A percentile compares a stretch with the other conserved stretches of the same genome.
Evolutionary conservation across 2,329 filamentous ascomycete genomes (phyloP).

Genomic region (Talaromyces amestolkiae): DNA sequence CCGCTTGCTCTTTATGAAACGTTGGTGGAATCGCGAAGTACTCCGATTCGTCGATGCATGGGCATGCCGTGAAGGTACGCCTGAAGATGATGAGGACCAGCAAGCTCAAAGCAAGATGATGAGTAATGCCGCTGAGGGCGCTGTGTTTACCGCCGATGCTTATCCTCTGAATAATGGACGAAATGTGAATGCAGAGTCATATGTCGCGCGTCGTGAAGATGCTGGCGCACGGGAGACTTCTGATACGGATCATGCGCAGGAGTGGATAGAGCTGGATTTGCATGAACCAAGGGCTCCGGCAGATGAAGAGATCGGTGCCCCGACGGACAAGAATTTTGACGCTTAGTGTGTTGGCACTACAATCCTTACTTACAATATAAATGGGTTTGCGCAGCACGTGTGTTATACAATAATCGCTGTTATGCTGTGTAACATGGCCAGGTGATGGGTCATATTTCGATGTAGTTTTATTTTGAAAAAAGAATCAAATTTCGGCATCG

Average conservation of each 20-base stretch:
- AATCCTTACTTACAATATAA: not conserved
- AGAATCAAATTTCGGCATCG: not conserved
- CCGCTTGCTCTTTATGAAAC: constrained; percentile 60
- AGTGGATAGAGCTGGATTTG: constrained; percentile 12
- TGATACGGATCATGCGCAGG: not conserved
- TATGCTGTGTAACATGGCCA: not conserved
- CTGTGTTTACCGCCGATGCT: constrained; percentile 14
- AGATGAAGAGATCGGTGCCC: constrained; percentile 4
- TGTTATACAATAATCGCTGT: not conserved
- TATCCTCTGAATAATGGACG: constrained; percentile 11
- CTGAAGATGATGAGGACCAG: constrained; percentile 49
- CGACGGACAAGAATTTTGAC: not conserved
- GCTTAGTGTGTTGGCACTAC: not conserved
- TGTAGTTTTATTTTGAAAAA: not conserved
- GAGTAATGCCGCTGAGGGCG: constrained; percentile 2
- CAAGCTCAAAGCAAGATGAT: constrained; percentile 8
- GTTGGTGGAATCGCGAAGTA: constrained; percentile 58
- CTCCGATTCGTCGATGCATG: constrained; percentile 52
- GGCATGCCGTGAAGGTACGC: constrained; percentile 53
- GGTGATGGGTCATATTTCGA: not conserved
- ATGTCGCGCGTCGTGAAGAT: not conserved
- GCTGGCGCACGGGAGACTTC: not conserved
- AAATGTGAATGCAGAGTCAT: not conserved
- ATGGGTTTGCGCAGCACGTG: not conserved
- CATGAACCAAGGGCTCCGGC: not conserved